Evolutionary conservation across 805 yeast genomes (phyloP).

Genomic region (Lachancea fermentati): DNA sequence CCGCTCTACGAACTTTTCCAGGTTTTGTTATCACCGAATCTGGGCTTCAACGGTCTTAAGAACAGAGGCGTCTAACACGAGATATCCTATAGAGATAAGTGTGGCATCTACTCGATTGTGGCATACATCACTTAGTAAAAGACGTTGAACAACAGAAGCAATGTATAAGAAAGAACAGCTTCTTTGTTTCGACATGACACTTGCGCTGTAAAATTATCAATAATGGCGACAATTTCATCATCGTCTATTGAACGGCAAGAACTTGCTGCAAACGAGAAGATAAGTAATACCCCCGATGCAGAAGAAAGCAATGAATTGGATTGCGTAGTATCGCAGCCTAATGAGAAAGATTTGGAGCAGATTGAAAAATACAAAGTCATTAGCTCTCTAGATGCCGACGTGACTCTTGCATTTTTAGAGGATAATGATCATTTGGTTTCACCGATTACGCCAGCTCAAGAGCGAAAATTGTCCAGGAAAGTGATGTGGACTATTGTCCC

Average conservation of each 20-base stretch:
- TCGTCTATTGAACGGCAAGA: neutral
- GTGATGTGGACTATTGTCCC: slow-evolving; percentile 35
- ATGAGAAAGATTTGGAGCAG: slow-evolving; percentile 1
- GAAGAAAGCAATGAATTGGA: neutral
- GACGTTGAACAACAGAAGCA: too few species aligned
- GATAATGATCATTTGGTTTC: slow-evolving; percentile 32
- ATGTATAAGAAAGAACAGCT: neutral
- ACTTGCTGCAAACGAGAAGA: neutral
- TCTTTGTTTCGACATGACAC: neutral
- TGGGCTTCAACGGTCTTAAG: neutral
- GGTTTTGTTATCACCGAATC: too few species aligned
- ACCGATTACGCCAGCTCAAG: slow-evolving; percentile 40
- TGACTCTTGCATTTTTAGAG: slow-evolving; percentile 35
- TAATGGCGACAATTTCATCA: neutral
- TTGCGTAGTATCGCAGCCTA: neutral
- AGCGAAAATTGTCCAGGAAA: slow-evolving; percentile 35
- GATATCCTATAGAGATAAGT: neutral
- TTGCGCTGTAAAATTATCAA: neutral
- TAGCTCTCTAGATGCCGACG: slow-evolving; percentile 38
- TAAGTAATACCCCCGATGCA: neutral
- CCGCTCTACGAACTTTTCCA: too few species aligned
- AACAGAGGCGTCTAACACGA: neutral
- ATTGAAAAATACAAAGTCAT: slow-evolving; percentile 19
- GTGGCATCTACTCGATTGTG: neutral
- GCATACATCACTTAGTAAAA: too few species aligned